Conservation (phyloP, 805 yeast genomes). For the Jamesozyma lodderae region DNA sequence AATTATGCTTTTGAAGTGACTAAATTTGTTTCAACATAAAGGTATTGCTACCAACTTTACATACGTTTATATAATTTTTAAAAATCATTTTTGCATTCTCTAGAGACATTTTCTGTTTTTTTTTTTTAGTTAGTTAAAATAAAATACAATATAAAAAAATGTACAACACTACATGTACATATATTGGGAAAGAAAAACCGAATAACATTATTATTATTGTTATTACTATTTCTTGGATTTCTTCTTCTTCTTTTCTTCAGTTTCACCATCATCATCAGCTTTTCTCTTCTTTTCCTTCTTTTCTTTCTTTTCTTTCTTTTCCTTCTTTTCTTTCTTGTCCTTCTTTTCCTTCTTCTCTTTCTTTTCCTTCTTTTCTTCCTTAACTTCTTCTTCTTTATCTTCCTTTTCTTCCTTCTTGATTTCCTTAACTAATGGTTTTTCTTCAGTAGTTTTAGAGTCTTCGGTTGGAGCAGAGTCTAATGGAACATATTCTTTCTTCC, state of each 20-base stretch:
- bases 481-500: conserved; percentile 81
- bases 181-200: no score
- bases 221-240: conserved; percentile 34
- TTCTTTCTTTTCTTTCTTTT: conserved; percentile 32
- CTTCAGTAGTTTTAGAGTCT: conserved; percentile 22
- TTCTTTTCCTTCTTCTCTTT: conserved; percentile 37
- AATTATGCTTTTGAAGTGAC: conserved; percentile 15
- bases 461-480: conserved; percentile 41
- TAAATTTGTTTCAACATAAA: conserved; percentile 4
- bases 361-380: conserved; percentile 36
- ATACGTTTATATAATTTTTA: not conserved
- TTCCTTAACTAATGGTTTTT: conserved; percentile 29
- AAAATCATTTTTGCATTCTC: not conserved
- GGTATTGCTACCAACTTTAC: not conserved
- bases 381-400: conserved; percentile 46
- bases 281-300: conserved; percentile 31
- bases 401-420: conserved; percentile 44
- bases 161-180: conserved; percentile 2
- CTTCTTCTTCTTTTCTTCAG: conserved; percentile 32
- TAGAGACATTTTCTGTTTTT: not conserved
- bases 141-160: conserved; percentile 1
- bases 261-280: conserved; percentile 26
- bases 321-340: conserved; percentile 39
- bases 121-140: not conserved
- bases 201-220: not conserved